These are phyloP conservation scores for Xylona heveae DNA, from an alignment of 495 filamentous ascomycete genomes.

Conservation along the genomic window DNA sequence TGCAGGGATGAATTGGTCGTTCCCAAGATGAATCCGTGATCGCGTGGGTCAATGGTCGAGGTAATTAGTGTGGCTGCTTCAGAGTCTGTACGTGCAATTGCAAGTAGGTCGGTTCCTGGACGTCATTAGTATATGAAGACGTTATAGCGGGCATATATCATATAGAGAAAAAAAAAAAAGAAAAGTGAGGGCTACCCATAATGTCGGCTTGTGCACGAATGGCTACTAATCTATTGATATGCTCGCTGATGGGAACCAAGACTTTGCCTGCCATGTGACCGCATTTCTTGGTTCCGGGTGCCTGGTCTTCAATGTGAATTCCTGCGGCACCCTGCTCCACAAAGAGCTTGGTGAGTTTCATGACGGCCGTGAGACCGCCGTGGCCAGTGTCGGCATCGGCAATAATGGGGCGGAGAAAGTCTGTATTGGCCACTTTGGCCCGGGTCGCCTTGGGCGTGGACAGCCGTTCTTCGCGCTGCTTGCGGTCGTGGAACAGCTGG, in stretches of 20 bases:
- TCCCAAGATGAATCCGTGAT: constrained; percentile 86
- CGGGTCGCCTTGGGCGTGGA: constrained; percentile 56
- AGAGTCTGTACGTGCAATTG: constrained; percentile 86
- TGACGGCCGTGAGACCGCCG: constrained; percentile 87
- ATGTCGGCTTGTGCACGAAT: constrained; percentile 97
- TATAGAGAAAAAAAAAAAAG: too few relatives aligned
- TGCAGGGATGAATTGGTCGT: constrained; percentile 67
- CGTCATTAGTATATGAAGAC: too few relatives aligned
- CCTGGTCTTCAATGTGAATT: constrained; percentile 98
- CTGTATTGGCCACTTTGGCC: constrained; percentile 53
- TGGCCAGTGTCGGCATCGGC: constrained; percentile 97
- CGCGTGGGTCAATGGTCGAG: constrained; percentile 81
- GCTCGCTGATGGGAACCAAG: constrained; percentile 87
- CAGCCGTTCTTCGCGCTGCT: constrained; percentile 88
- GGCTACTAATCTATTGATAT: constrained; percentile 93
- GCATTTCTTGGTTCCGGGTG: constrained; percentile 97
- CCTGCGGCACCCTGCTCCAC: constrained; percentile 92
- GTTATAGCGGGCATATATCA: too few relatives aligned
- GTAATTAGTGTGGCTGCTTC: constrained; percentile 96
- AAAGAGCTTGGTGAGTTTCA: constrained; percentile 98
- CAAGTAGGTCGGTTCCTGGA: constrained; percentile 57
- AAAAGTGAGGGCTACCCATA: constrained; percentile 43
- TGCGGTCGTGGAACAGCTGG: constrained; percentile 97
- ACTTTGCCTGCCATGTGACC: constrained; percentile 99
- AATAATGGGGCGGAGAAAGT: constrained; percentile 90